Evolutionary conservation across 2,329 filamentous ascomycete genomes (phyloP).

Genomic region (Clarireedia paspali): DNA sequence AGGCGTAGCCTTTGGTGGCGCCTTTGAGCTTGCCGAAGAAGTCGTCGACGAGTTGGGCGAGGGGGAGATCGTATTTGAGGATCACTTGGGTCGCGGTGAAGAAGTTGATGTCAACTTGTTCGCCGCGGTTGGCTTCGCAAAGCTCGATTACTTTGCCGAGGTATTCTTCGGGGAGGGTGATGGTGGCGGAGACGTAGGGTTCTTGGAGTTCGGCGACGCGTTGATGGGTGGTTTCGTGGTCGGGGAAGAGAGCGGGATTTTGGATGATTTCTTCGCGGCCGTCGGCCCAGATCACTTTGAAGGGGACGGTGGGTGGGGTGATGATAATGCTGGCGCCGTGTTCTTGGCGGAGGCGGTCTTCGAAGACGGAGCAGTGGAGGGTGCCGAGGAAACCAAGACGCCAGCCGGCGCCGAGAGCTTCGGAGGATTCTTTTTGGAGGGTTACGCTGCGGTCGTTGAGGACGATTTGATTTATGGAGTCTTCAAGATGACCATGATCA

Average conservation of each 20-base stretch:
- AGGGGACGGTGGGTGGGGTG: slow-evolving; percentile 90
- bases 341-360: slow-evolving; percentile 88
- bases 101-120: slow-evolving; percentile 82
- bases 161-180: slow-evolving; percentile 91
- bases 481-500: slow-evolving; percentile 79
- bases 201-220: slow-evolving; percentile 57
- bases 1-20: slow-evolving; percentile 89
- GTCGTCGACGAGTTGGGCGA: slow-evolving; percentile 88
- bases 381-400: slow-evolving; percentile 93
- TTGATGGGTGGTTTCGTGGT: slow-evolving; percentile 44
- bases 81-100: slow-evolving; percentile 92
- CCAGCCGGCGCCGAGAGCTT: slow-evolving; percentile 90
- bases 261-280: slow-evolving; percentile 73
- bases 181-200: slow-evolving; percentile 71
- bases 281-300: slow-evolving; percentile 72
- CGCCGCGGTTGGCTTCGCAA: slow-evolving; percentile 81
- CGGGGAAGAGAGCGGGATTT: slow-evolving; percentile 84
- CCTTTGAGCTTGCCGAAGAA: slow-evolving; percentile 96
- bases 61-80: slow-evolving; percentile 81
- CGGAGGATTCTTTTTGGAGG: slow-evolving; percentile 86
- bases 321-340: slow-evolving; percentile 94
- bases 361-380: slow-evolving; percentile 96
- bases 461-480: slow-evolving; percentile 88
- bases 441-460: slow-evolving; percentile 95
- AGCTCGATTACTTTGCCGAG: slow-evolving; percentile 91